Evolutionary conservation across 2,329 filamentous ascomycete species (phyloP).

Genomic region (Ceratocystiopsis minuta): DNA sequence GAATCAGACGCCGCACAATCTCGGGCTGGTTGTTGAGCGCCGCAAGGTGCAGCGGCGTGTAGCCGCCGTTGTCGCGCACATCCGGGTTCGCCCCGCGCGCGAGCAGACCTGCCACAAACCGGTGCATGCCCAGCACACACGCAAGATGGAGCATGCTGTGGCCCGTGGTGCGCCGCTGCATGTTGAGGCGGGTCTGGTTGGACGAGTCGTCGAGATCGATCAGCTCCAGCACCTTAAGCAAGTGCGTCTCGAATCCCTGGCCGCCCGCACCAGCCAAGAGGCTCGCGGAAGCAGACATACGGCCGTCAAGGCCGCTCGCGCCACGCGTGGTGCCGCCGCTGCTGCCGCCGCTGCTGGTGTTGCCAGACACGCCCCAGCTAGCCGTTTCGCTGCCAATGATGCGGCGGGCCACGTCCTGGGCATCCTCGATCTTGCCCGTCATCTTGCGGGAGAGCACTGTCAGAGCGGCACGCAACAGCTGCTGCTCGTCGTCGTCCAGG

Average conservation of each 20-base stretch:
- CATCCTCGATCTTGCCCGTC: constrained; percentile 43
- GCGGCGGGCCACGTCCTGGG: constrained; percentile 41
- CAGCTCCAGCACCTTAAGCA: constrained; percentile 59
- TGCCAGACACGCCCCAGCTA: constrained; percentile 24
- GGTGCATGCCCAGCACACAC: constrained; percentile 54
- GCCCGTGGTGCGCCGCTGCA: constrained; percentile 42
- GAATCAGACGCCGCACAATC: constrained; percentile 57
- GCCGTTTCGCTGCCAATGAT: constrained; percentile 33
- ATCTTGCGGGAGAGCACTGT: constrained; percentile 40
- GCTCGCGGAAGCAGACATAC: no score
- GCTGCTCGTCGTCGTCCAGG: constrained; percentile 50
- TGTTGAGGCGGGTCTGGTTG: constrained; percentile 47
- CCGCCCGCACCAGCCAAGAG: constrained; percentile 9
- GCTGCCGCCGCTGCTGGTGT: constrained; percentile 15
- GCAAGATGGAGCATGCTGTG: constrained; percentile 71
- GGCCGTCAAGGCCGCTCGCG: constrained; percentile 8
- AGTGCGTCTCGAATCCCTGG: constrained; percentile 43
- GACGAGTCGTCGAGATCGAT: constrained; percentile 63
- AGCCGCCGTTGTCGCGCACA: constrained; percentile 58
- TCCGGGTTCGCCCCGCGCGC: constrained; percentile 64
- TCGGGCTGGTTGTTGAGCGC: constrained; percentile 58
- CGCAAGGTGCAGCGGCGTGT: constrained; percentile 67
- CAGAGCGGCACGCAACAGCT: constrained; percentile 50
- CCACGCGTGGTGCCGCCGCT: constrained; percentile 21
- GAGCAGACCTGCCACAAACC: constrained; percentile 59